Evolutionary conservation across 139 green algal genomes (phyloP), one percentile per base, ranked within the genome.

Genomic region (Penium margaritaceum): DNA sequence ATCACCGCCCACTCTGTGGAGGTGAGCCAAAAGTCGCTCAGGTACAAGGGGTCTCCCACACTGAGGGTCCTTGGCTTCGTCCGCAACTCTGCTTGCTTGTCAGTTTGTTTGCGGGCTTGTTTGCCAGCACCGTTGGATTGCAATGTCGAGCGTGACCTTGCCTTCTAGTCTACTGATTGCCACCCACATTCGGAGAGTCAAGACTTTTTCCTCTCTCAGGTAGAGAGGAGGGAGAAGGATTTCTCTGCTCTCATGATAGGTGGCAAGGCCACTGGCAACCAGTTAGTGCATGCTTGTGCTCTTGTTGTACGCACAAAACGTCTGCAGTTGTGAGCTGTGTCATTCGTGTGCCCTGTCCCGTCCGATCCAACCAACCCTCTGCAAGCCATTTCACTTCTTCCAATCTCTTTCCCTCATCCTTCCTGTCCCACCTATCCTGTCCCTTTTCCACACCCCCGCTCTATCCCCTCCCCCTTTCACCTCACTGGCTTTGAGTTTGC

Each of bases 1-100:
- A 88, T 88, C 37, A 97, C 94, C 1, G 82, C 83, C 6, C 80
- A 95, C 84, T 95, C 87, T 58, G 90, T 98, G 66, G 94, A 99
- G 60, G 67, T 74, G 2, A 1, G 67, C 1, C 14, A 6, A 6
- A 27, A 19, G 1, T 2, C 17, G 44, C 2, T 15, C 1, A 2
- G 44, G 19, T 15, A 54, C 17, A 29, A 37, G 1, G 4, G 1
- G 54, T 37, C 27, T 19, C 19, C 19, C 19, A 32, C 21, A 29
- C 19, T 2, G 1, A n/a, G n/a, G n/a, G 21, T 17, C n/a, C 19
- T 5, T n/a, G 12, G 24, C 24, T 1, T 35, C 5, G 9, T 34
- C 32, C 7, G 19, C 2, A 54, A 1, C 5, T 55, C 6, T 30
- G 0, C 27, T n/a, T 2, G 32, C 24, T 35, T 35, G 63, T 17